Evolutionary conservation across 1,284 basidiomycete species (phyloP).

Genomic region (Rhodotorula sp.): DNA sequence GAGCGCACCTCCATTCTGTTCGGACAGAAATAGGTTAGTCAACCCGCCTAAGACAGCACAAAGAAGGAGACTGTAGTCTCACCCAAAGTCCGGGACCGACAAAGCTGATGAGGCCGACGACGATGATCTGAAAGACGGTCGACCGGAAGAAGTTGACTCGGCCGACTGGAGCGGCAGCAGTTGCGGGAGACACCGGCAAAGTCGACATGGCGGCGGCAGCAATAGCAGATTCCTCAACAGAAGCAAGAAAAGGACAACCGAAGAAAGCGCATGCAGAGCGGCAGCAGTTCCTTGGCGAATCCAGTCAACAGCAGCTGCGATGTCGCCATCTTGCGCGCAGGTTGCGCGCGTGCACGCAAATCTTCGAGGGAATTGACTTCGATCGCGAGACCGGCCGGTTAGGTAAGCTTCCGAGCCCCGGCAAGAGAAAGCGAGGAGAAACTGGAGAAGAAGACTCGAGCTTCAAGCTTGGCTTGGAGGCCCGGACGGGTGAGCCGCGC

Average conservation of each 20-base stretch:
- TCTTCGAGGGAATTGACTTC: too few relatives aligned
- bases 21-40: neutral
- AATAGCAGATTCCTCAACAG: too few relatives aligned
- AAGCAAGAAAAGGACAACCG: too few relatives aligned
- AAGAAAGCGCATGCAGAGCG: too few relatives aligned
- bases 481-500: neutral
- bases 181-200: neutral
- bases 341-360: too few relatives aligned
- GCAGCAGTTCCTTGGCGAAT: too few relatives aligned
- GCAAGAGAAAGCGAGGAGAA: neutral
- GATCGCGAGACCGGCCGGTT: neutral
- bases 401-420: neutral
- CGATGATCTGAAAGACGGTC: slow-evolving; percentile 4
- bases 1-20: neutral
- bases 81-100: slow-evolving; percentile 37
- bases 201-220: neutral
- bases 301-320: too few relatives aligned
- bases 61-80: slow-evolving; percentile 5
- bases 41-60: neutral
- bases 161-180: neutral
- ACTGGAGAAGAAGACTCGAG: neutral
- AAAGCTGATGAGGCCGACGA: slow-evolving; percentile 7
- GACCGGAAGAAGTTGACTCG: neutral
- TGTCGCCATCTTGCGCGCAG: too few relatives aligned
- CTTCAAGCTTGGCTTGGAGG: neutral